Evolutionary conservation across 2,329 filamentous ascomycete genomes (phyloP).

Genomic region (Aspergillus puulaauensis): DNA sequence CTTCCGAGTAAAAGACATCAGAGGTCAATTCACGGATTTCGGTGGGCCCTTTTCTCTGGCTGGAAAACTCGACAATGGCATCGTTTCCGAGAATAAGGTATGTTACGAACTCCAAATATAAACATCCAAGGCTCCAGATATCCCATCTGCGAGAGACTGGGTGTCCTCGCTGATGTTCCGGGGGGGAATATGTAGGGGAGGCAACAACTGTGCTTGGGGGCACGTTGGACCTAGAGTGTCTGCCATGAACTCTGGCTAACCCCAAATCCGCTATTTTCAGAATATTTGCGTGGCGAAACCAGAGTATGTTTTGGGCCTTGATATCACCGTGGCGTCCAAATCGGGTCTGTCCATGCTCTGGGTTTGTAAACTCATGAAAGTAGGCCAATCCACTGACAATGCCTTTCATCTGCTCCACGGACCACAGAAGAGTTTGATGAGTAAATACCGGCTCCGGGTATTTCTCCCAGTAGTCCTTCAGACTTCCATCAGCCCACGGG

Average conservation of each 20-base stretch:
- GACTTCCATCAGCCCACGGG: slow-evolving; percentile 25
- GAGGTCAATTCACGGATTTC: background rate
- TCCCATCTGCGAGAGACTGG: slow-evolving; percentile 11
- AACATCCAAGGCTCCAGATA: slow-evolving; percentile 38
- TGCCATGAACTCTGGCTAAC: slow-evolving; percentile 32
- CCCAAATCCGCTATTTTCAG: slow-evolving; percentile 39
- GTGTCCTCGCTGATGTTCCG: slow-evolving; percentile 33
- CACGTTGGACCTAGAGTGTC: slow-evolving; percentile 29
- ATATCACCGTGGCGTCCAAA: slow-evolving; percentile 38
- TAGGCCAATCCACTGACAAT: slow-evolving; percentile 22
- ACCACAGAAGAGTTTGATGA: slow-evolving; percentile 22
- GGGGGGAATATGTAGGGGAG: slow-evolving; percentile 39
- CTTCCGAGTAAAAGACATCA: slow-evolving; percentile 11
- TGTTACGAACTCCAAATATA: slow-evolving; percentile 39
- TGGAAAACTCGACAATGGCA: slow-evolving; percentile 5
- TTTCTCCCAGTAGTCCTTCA: slow-evolving; percentile 27
- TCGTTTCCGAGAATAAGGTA: slow-evolving; percentile 32
- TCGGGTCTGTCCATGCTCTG: background rate
- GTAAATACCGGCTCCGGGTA: slow-evolving; percentile 12
- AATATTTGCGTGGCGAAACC: slow-evolving; percentile 21
- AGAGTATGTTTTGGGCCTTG: slow-evolving; percentile 41
- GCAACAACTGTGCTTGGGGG: slow-evolving; percentile 16
- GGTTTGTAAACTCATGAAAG: slow-evolving; percentile 23
- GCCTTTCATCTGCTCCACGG: slow-evolving; percentile 28
- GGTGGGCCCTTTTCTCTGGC: background rate